Evolutionary conservation across 163 green algal species (phyloP), one percentile per base, ranked within the genome.

Genomic region (Trebouxia gelatinosa): DNA sequence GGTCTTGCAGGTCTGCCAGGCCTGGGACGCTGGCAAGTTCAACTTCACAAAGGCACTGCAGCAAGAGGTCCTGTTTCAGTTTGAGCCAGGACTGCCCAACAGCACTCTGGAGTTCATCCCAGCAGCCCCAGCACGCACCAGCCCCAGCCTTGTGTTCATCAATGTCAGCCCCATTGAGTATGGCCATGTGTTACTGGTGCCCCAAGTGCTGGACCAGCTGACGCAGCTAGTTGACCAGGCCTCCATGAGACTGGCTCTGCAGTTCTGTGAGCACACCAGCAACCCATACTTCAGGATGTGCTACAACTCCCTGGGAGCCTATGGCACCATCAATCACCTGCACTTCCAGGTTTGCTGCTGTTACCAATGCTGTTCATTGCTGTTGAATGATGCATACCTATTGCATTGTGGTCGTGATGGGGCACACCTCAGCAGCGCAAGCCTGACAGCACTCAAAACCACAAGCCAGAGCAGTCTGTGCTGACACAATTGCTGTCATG

Each of bases 111-210:
- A 61, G 43, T 65, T 59, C 61, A 61, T 50, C 26, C 19, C 51
- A 17, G 48, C 26, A 26, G 43, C 76, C 32, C 48, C 77, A 50
- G 65, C 28, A 17, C 50, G n/a, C n/a, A n/a, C 0, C 31, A 78
- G 70, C 32, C 93, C 95, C 6, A 93, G 92, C 84, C 80, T 99
- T 57, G 90, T 99, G 31, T 82, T 98, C 79, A 98, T 99, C 86
- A 99, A 99, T 86, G 93, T 99, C 21, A 96, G 88, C 28, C 96
- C 96, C 48, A 99, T 99, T 66, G 96, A 99, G 85, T 98, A 99
- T 80, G 95, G 94, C n/a, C 96, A 99, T 83, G 91, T 99, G 72
- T 89, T 99, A 81, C 91, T 99, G 31, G 91, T 98, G 43, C 96
- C 96, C 0, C 81, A 90, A 13, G 70, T 78, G 32, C 31, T 76